Evolutionary conservation across 2,329 filamentous ascomycete genomes (phyloP), one percentile per base, ranked within the genome.

Genomic region (Simplicillium aogashimaense): DNA sequence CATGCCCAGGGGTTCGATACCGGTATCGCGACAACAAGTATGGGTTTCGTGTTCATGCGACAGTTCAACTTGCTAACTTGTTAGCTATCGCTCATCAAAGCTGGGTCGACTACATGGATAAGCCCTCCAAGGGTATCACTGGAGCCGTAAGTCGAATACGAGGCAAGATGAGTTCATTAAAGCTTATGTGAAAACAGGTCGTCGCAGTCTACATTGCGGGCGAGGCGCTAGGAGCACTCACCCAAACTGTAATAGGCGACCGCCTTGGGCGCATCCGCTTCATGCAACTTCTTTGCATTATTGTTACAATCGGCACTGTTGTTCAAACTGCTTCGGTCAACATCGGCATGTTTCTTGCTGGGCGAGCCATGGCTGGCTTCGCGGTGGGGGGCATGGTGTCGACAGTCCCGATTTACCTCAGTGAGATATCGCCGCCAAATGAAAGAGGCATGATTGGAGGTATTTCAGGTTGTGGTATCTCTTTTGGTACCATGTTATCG

Each of bases 191-290:
- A 12, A 9, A 25, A 25, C 29, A 45, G 59, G 73, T 77, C 2
- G 72, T 76, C 3, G 63, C 74, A 6, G 67, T 76, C 3, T 78
- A 78, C 48, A 75, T 78, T 43, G 74, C 74, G 6, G 75, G 75
- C 20, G 74, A 79, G 53, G 72, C 72, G 11, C 54, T 70, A 5
- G 74, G 75, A 2, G 70, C 74, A 13, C 44, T 75, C 7, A 59
- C 59, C 1, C 74, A 78, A 48, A 76, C 69, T 3, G 60, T 66
- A 5, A 54, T 76, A 14, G 74, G 65, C 8, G 74, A 79, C 47
- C 64, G 54, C 51, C 64, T 71, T 4, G 70, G 71, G 9, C 68
- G 71, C 9, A 64, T 74, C 34, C 64, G 67, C 2, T 74, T 75
- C 49, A 72, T 74, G 68, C 61, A 70, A 46, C 44, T 74, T 32